phyloP scores from a whole-genome alignment of 1,139 yeast species.

The Sugiyamaella novakii region DNA sequence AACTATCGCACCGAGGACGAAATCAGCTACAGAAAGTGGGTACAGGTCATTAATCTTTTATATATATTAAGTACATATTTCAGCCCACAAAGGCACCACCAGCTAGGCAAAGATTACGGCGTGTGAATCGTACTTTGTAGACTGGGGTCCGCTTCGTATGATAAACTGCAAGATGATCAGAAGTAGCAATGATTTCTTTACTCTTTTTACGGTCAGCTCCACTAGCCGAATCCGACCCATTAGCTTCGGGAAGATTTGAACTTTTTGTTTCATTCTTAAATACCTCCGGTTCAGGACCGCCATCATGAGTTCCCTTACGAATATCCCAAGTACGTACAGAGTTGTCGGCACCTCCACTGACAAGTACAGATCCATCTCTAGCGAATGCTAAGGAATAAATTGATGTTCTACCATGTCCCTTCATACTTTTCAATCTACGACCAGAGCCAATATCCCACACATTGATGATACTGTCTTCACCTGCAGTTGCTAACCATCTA shows the following conservation, averaged over 20 bases:
- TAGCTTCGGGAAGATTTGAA: conserved; percentile 19
- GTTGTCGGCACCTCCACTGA: conserved; percentile 91
- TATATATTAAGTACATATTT: conserved; percentile 28
- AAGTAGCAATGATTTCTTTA: conserved; percentile 75
- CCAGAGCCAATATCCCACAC: conserved; percentile 97
- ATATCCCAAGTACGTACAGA: conserved; percentile 97
- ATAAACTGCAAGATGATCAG: conserved; percentile 91
- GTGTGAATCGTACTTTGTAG: conserved; percentile 87
- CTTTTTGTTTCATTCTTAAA: conserved; percentile 40
- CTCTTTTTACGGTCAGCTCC: conserved; percentile 50
- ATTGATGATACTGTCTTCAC: conserved; percentile 86
- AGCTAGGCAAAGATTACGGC: conserved; percentile 87
- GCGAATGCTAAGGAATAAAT: conserved; percentile 86
- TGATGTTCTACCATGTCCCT: conserved; percentile 89
- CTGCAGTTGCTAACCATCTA: conserved; percentile 93
- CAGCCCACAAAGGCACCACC: conserved; percentile 77
- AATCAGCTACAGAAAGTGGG: conserved; percentile 1
- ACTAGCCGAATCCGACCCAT: conserved; percentile 18
- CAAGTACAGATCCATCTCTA: conserved; percentile 83
- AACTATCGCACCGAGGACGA: no score
- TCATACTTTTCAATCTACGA: conserved; percentile 69
- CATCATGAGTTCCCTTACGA: conserved; percentile 77
- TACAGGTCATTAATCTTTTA: neutral
- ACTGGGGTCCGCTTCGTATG: conserved; percentile 94
- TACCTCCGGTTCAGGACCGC: conserved; percentile 80